Conservation (phyloP, 805 yeast genomes). For the Grigorovia jiainica region DNA sequence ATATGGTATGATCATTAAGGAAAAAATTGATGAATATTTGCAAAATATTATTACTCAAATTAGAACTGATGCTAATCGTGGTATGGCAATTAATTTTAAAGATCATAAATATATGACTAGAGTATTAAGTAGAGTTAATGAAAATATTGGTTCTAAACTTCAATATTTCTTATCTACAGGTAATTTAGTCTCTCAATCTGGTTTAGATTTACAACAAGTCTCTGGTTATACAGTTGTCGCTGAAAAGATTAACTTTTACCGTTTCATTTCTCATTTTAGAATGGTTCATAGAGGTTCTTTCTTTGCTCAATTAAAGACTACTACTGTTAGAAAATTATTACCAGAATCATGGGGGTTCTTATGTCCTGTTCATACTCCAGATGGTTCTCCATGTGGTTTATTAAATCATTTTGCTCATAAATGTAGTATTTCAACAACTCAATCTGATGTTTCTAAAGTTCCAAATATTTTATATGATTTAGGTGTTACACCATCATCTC, state of each 20-base stretch:
- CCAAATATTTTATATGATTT: slow-evolving; percentile 56
- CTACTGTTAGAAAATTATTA: slow-evolving; percentile 88
- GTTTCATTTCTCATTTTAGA: slow-evolving; percentile 96
- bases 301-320: slow-evolving; percentile 95
- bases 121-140: slow-evolving; percentile 71
- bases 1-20: slow-evolving; percentile 93
- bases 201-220: slow-evolving; percentile 94
- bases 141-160: slow-evolving; percentile 88
- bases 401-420: slow-evolving; percentile 94
- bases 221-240: slow-evolving; percentile 98
- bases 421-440: slow-evolving; percentile 74
- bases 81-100: slow-evolving; percentile 68
- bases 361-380: slow-evolving; percentile 99
- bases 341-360: slow-evolving; percentile 99
- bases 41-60: slow-evolving; percentile 64
- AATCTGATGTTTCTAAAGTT: slow-evolving; percentile 63
- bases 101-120: slow-evolving; percentile 78
- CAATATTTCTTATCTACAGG: slow-evolving; percentile 95
- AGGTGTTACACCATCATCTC: slow-evolving; percentile 70
- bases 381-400: slow-evolving; percentile 98
- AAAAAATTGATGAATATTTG: slow-evolving; percentile 89
- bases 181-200: slow-evolving; percentile 92
- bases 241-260: slow-evolving; percentile 92
- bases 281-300: slow-evolving; percentile 99
- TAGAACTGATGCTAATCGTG: slow-evolving; percentile 71